Evolutionary conservation across 257 asterid species (phyloP).

Genomic region (Verbascum thapsus): DNA sequence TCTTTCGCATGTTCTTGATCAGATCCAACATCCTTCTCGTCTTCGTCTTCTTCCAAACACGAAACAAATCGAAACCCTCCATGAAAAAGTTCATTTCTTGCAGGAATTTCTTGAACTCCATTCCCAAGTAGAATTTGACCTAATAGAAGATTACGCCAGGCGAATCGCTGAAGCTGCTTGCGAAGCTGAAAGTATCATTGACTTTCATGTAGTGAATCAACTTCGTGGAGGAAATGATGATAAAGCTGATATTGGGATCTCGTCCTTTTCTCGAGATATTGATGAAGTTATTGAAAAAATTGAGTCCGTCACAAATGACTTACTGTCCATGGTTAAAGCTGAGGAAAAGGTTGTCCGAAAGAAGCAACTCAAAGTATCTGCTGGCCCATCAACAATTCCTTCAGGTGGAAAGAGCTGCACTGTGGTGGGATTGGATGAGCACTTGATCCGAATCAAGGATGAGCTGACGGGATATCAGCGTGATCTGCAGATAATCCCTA

Average conservation of each 20-base stretch:
- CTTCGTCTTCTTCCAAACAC: neutral
- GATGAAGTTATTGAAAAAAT: neutral
- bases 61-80: constrained; percentile 17
- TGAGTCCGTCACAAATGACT: constrained; percentile 9
- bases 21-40: constrained; percentile 18
- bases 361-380: neutral
- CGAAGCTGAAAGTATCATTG: constrained; percentile 29
- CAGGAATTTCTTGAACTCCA: constrained; percentile 23
- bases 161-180: constrained; percentile 24
- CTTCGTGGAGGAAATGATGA: no score
- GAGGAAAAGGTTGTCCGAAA: neutral
- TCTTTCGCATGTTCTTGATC: constrained; percentile 27
- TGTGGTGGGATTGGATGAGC: constrained; percentile 1
- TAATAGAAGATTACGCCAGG: constrained; percentile 17
- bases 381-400: neutral
- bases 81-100: constrained; percentile 14
- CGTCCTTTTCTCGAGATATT: neutral
- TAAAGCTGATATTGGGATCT: no score
- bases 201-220: no score
- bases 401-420: neutral
- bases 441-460: neutral
- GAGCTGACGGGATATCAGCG: neutral
- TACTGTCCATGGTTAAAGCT: neutral
- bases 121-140: neutral
- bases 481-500: neutral